Conservation (phyloP, 2,329 filamentous ascomycete genomes). For the Amauroascus niger region DNA sequence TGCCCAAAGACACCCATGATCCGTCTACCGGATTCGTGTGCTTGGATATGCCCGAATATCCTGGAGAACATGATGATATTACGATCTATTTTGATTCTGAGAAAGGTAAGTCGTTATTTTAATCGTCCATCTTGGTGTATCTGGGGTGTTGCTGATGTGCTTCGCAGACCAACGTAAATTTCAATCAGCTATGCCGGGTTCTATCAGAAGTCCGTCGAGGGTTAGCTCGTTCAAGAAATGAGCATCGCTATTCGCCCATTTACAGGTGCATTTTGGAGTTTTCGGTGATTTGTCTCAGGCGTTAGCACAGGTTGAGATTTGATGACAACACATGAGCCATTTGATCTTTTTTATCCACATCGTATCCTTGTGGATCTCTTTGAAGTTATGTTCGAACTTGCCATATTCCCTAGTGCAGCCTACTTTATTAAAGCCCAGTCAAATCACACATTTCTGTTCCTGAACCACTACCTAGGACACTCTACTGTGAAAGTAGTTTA, state of each 20-base stretch:
- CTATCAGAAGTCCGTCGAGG: slow-evolving; percentile 31
- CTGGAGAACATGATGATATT: slow-evolving; percentile 88
- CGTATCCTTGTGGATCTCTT: background rate
- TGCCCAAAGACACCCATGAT: slow-evolving; percentile 52
- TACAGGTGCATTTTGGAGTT: slow-evolving; percentile 10
- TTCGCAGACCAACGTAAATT: slow-evolving; percentile 31
- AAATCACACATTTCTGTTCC: background rate
- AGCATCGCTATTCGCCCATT: slow-evolving; percentile 9
- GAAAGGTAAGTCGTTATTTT: slow-evolving; percentile 49
- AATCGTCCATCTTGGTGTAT: background rate
- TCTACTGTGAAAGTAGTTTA: background rate
- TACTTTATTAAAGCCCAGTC: background rate
- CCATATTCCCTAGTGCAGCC: background rate
- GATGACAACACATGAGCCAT: slow-evolving; percentile 2
- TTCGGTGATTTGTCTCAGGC: background rate
- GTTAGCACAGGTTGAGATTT: background rate
- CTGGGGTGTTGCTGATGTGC: background rate
- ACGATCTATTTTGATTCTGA: slow-evolving; percentile 73
- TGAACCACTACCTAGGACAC: background rate
- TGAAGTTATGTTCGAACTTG: background rate
- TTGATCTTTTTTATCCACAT: slow-evolving; percentile 4
- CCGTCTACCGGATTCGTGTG: slow-evolving; percentile 64
- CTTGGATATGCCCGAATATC: slow-evolving; percentile 77
- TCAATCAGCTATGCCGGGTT: slow-evolving; percentile 31
- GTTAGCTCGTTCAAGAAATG: slow-evolving; percentile 36